A percentile compares a stretch with the other conserved stretches of the same genome.
Evolutionary conservation across 768 basidiomycete species (phyloP).

Genomic region (Boletellus ananas): DNA sequence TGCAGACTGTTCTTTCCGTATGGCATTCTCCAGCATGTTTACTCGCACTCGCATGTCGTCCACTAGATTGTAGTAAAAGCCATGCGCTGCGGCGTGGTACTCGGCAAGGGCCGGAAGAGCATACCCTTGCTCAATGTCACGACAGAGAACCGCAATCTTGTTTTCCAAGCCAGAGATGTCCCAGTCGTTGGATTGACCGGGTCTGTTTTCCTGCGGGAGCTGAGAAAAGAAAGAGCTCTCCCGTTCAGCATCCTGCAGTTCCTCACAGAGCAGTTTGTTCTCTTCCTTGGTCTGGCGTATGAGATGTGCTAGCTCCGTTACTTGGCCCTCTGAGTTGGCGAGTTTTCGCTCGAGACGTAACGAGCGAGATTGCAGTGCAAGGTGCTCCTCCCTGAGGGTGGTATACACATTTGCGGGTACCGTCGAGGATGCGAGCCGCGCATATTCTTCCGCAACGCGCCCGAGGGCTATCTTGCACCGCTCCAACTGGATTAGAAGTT

Average conservation of each 20-base stretch:
- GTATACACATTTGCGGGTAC: slow-evolving; percentile 36
- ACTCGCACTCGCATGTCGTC: slow-evolving; percentile 31
- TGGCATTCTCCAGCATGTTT: slow-evolving; percentile 5
- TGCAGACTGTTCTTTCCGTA: slow-evolving; percentile 14
- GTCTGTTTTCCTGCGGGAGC: slow-evolving; percentile 7
- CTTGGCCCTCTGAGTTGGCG: slow-evolving; percentile 64
- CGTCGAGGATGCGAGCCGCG: slow-evolving; percentile 43
- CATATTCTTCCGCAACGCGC: slow-evolving; percentile 53
- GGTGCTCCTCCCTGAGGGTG: slow-evolving; percentile 39
- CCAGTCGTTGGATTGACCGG: background rate
- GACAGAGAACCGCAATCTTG: slow-evolving; percentile 12
- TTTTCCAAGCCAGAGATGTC: slow-evolving; percentile 13
- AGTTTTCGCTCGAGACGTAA: slow-evolving; percentile 64
- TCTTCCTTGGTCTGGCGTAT: slow-evolving; percentile 56
- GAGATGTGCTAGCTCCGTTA: slow-evolving; percentile 58
- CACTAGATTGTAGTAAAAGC: slow-evolving; percentile 37
- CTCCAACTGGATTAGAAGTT: slow-evolving; percentile 48
- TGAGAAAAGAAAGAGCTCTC: slow-evolving; percentile 16
- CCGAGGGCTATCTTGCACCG: slow-evolving; percentile 44
- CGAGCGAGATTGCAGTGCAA: slow-evolving; percentile 38
- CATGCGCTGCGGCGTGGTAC: slow-evolving; percentile 22
- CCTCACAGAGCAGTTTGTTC: slow-evolving; percentile 39
- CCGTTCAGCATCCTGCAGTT: slow-evolving; percentile 15
- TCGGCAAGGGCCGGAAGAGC: slow-evolving; percentile 9
- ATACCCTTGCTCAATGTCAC: slow-evolving; percentile 17